A percentile compares a stretch with the other conserved stretches of the same genome.
phyloP scores from a whole-genome alignment of 495 filamentous ascomycete genomes.

The Bacidia gigantensis region DNA sequence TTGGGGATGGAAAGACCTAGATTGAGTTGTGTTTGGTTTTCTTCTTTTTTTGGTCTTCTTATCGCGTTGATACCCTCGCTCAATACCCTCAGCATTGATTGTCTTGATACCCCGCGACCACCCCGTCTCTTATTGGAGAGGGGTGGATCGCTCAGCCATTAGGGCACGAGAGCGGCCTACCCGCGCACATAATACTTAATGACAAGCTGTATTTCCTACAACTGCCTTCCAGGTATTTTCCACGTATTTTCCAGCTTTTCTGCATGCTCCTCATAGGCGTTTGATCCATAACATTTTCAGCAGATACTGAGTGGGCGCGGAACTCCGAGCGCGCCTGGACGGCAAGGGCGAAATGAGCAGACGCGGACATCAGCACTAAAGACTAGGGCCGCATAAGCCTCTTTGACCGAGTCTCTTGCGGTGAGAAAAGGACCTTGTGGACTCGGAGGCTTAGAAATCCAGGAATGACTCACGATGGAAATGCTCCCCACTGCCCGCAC shows the following conservation, averaged over 20 bases:
- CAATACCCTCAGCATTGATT: conserved; percentile 8
- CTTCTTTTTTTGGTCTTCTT: not conserved
- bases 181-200: conserved; percentile 15
- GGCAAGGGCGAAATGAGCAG: not conserved
- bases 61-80: conserved; percentile 5
- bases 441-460: not conserved
- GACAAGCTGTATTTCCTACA: not conserved
- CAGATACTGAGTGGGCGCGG: too few relatives aligned
- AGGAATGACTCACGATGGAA: conserved; percentile 5
- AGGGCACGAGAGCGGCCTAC: conserved; percentile 8
- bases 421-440: not conserved
- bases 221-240: too few relatives aligned
- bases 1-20: not conserved
- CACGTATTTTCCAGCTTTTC: too few relatives aligned
- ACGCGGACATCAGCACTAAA: conserved; percentile 3
- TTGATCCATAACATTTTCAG: too few relatives aligned
- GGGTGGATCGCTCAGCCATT: conserved; percentile 11
- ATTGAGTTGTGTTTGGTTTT: conserved; percentile 3
- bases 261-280: too few relatives aligned
- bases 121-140: conserved; percentile 12
- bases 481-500: too few relatives aligned
- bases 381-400: conserved; percentile 3
- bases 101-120: conserved; percentile 15
- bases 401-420: not conserved
- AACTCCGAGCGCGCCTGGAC: not conserved